Evolutionary conservation across 2,329 filamentous ascomycete genomes (phyloP), one percentile per base, ranked within the genome.

Genomic region (Intubia oerlemansii): DNA sequence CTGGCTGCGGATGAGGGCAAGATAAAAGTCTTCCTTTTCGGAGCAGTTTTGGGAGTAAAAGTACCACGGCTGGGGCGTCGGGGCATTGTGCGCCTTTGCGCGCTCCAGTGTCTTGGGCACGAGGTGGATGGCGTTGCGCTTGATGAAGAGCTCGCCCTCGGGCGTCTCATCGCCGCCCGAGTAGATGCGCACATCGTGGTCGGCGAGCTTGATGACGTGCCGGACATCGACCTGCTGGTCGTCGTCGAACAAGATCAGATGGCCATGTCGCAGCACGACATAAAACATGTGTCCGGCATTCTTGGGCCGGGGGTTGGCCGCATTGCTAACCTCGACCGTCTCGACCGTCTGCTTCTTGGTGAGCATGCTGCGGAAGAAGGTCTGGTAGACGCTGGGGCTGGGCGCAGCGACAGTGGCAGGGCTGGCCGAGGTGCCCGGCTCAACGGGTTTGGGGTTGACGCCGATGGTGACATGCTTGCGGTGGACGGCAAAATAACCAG

Each of bases 11-110:
- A 98, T 57, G 40, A 98, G 58, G 10, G 85, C 78, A 50, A 92
- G 85, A 48, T 98, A 98, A 51, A 98, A 95, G 46, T 98, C 88
- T 49, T 98, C 88, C 49, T 98, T 98, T 26, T 88, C 81, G 0
- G 84, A 92, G 46, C 80, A 80, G 43, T 90, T 92, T 39, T 95
- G 82, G 0, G 80, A 90, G 49, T 95, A 98, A 5, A 98, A 58
- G 44, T 73, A 95, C 52, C 93, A 95, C 0, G 88, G 82, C 39
- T 79, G 84, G 6, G 79, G 72, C 3, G 63, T 44, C 19, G 56
- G 57, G 21, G 48, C 54, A 36, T 72, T 67, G 4, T 65, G 60
- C 3, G 59, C 53, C 17, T 59, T 41, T 19, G 56, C 56, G 7
- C 23, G 29, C 32, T 29, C 30, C 18, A 62, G 57, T 19, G 52